Evolutionary conservation across 768 basidiomycete species (phyloP), one percentile per base, ranked within the genome.

Genomic region (Pleurotus citrinopileatus): DNA sequence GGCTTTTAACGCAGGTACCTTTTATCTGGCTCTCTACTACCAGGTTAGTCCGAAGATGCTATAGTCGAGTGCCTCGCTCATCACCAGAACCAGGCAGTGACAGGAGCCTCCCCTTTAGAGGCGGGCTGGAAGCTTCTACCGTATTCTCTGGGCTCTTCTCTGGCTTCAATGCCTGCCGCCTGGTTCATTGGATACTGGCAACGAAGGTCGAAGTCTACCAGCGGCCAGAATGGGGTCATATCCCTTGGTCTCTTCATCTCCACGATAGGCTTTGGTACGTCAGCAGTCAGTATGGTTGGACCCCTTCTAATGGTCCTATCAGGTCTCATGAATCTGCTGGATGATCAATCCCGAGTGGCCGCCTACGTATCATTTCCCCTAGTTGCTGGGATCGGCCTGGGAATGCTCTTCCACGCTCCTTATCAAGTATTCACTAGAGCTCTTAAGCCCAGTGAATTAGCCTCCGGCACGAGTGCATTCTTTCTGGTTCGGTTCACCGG

Each of bases 401-500:
- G 91, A 34, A 85, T 92, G 81, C 71, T 92, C 23, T 91, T 92
- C 68, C 90, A 92, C 63, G 84, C 90, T 0, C 91, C 91, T 6
- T 91, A 90, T 62, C 89, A 91, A 63, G 79, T 91, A 7, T 89
- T 93, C 64, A 81, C 81, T 45, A 78, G 76, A 55, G 81, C 85
- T 10, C 67, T 93, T 29, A 77, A 80, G 54, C 79, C 83, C 5
- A 72, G 78, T 43, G 85, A 91, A 59, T 66, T 91, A 48, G 90
- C 91, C 3, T 79, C 83, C 19, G 87, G 89, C 26, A 94, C 91
- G 8, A 87, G 89, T 63, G 90, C 89, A 9, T 94, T 93, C 67
- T 93, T 94, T 70, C 76, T 93, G 53, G 89, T 91, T 42, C 80
- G 91, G 40, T 93, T 93, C 70, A 92, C 90, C 32, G 91, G 91